Conservation (phyloP, 2,329 filamentous ascomycete genomes). For the Curvularia verruculosa region DNA sequence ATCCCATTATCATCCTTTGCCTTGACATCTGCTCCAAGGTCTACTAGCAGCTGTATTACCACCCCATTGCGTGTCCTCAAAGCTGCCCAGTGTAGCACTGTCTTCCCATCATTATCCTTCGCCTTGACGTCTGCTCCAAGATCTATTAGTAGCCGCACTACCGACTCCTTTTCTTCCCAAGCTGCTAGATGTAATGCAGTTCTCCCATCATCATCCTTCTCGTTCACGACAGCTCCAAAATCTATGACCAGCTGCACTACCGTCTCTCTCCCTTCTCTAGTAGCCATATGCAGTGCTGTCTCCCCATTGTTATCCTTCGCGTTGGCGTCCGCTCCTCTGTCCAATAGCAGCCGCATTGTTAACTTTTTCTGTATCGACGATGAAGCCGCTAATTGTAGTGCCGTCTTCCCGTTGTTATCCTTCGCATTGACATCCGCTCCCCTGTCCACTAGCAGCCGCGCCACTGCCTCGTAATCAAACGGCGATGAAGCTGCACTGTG, state of each 20-base stretch:
- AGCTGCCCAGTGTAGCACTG: not conserved
- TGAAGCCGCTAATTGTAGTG: not conserved
- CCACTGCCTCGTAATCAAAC: not conserved
- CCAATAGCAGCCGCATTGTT: too few species aligned
- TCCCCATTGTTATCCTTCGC: not conserved
- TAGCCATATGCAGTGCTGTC: conserved; percentile 7
- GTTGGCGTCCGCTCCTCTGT: conserved; percentile 12
- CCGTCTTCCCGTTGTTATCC: not conserved
- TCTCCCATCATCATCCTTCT: not conserved
- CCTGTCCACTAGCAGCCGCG: not conserved
- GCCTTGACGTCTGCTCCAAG: too few species aligned
- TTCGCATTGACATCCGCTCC: conserved; percentile 5
- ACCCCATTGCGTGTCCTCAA: not conserved
- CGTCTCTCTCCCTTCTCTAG: not conserved
- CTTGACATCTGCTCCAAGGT: too few species aligned
- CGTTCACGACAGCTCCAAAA: conserved; percentile 5
- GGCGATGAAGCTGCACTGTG: not conserved
- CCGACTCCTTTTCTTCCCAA: not conserved
- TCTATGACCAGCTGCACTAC: not conserved
- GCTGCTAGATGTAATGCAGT: conserved; percentile 3
- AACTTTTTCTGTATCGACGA: not conserved
- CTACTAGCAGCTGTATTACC: not conserved
- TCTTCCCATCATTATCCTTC: not conserved
- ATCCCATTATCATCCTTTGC: not conserved
- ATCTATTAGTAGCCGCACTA: too few species aligned